Evolutionary conservation across 495 filamentous ascomycete species (phyloP).

Genomic region (Penicillium samsonianum): DNA sequence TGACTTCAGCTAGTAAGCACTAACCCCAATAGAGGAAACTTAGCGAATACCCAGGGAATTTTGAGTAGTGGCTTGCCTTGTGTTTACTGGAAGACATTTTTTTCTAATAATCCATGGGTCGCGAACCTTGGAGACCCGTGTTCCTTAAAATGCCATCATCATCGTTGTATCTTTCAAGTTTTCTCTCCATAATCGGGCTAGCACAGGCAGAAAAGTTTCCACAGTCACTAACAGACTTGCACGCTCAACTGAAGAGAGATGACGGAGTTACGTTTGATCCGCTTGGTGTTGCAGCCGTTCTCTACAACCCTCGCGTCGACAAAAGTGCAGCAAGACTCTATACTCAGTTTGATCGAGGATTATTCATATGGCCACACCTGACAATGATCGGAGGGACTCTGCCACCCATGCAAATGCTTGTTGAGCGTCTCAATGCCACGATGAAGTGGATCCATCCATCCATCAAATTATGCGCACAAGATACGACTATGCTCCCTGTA

Average conservation of each 20-base stretch:
- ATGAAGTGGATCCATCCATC: constrained; percentile 29
- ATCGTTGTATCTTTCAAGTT: neutral
- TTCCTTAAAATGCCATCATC: neutral
- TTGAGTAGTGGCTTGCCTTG: neutral
- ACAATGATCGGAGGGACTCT: constrained; percentile 36
- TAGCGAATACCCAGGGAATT: neutral
- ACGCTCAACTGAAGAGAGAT: constrained; percentile 10
- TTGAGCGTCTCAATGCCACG: constrained; percentile 29
- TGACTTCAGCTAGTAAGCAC: constrained; percentile 4
- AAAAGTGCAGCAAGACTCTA: constrained; percentile 31
- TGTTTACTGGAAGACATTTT: neutral
- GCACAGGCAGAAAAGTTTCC: constrained; percentile 1
- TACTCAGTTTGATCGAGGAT: constrained; percentile 28
- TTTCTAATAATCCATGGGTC: neutral
- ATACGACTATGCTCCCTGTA: constrained; percentile 30
- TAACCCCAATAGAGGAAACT: neutral
- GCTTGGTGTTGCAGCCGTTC: constrained; percentile 34
- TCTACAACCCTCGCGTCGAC: constrained; percentile 32
- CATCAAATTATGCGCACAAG: constrained; percentile 30
- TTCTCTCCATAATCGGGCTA: neutral
- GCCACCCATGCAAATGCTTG: constrained; percentile 32
- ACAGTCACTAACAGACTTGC: constrained; percentile 2
- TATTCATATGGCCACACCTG: constrained; percentile 35
- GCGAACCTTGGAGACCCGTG: neutral
- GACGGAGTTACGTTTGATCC: constrained; percentile 33